Evolutionary conservation across 305 asterid species (phyloP), one percentile per base, ranked within the genome.

Genomic region (Rubia tinctorum): DNA sequence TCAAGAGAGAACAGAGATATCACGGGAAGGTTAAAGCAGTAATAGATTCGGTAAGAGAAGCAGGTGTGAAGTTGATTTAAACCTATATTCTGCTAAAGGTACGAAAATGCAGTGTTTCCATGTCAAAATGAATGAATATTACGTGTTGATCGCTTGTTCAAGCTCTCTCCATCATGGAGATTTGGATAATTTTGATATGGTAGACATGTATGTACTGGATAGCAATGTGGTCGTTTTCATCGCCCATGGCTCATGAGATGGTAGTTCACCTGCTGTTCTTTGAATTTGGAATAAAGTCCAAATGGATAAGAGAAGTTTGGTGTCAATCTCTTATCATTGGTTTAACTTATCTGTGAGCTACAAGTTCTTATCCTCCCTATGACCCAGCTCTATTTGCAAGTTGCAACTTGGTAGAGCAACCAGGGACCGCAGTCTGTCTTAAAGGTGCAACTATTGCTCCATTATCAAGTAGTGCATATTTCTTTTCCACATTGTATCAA

Each of bases 21-120:
- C 98, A 92, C n/a, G 98, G 97, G 71, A 92, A 92, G 84, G 88
- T 92, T 73, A 90, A 85, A 80, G 98, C 98, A 18, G 87, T 92
- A 2, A 80, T 92, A 12, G 98, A 92, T 76, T 91, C 96, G 0
- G 66, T 90, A 75, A 75, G 79, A 71, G 88, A 80, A 56, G 88
- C 85, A 22, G 98, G 97, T n/a, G 86, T 92, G 17, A 82, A 85
- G 74, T 66, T 92, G 85, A 45, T 91, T 69, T 91, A 75, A 79
- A 45, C 39, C 22, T 60, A 53, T 63, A 67, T 43, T 64, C 47
- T 27, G 2, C 74, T 11, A 10, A 22, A 18, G 47, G 18, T 64
- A 4, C 6, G 45, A 14, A 55, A 49, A 6, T 53, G 8, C 62
- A 7, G 56, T 42, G 27, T 18, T 68, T 58, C 11, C 63, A 20